phyloP scores from a whole-genome alignment of 495 filamentous ascomycete species.

The Cryomyces antarcticus region DNA sequence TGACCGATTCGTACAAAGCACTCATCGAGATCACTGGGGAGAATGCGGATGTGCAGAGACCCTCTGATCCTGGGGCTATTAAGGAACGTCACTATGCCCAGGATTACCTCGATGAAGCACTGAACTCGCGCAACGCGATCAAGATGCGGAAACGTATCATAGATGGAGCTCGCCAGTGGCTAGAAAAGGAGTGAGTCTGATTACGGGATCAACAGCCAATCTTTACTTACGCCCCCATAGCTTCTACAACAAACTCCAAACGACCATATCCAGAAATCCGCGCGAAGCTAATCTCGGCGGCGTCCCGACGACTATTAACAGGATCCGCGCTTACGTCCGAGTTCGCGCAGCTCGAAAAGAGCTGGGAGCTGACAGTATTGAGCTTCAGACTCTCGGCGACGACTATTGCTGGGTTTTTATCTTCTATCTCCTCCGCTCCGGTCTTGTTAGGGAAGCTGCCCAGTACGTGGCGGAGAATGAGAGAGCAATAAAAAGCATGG shows the following conservation, averaged over 20 bases:
- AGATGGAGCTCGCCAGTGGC: constrained; percentile 48
- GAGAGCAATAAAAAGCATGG: constrained; percentile 63
- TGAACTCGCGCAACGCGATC: constrained; percentile 36
- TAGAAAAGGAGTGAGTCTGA: constrained; percentile 39
- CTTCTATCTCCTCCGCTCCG: constrained; percentile 78
- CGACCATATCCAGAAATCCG: constrained; percentile 58
- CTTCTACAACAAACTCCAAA: constrained; percentile 54
- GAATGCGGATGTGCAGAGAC: constrained; percentile 28
- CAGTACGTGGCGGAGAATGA: constrained; percentile 64
- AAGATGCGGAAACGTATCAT: constrained; percentile 54
- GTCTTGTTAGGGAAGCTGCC: constrained; percentile 64
- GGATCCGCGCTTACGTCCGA: constrained; percentile 78
- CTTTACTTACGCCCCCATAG: constrained; percentile 5
- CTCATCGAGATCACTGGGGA: constrained; percentile 56
- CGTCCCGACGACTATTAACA: constrained; percentile 66
- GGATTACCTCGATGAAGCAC: constrained; percentile 50
- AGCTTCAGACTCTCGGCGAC: constrained; percentile 49
- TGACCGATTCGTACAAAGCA: constrained; percentile 60
- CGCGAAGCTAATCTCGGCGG: constrained; percentile 79
- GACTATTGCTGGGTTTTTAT: constrained; percentile 87
- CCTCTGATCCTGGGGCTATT: constrained; percentile 31
- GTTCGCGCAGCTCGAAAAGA: constrained; percentile 56
- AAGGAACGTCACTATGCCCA: constrained; percentile 57
- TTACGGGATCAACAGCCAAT: not conserved
- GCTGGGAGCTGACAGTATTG: constrained; percentile 50